These are phyloP conservation scores for Helichrysum umbraculigerum DNA, from an alignment of 129 eudicot genomes.

Conservation along the genomic window DNA sequence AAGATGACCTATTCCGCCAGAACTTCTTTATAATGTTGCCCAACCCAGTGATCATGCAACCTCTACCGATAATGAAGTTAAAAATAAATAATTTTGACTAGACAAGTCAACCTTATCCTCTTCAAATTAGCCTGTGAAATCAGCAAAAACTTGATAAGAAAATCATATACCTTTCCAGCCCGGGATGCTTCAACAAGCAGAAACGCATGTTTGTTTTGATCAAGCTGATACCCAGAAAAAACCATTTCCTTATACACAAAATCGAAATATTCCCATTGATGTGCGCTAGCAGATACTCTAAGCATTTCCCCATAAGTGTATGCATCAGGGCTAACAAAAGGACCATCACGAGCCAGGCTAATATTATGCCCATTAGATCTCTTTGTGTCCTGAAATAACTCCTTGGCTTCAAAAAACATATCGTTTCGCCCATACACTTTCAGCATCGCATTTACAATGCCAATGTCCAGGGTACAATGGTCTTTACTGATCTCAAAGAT, in stretches of 20 bases:
- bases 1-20: neutral
- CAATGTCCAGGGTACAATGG: slow-evolving; percentile 62
- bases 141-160: neutral
- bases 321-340: slow-evolving; percentile 38
- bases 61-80: neutral
- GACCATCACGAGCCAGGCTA: slow-evolving; percentile 31
- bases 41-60: neutral
- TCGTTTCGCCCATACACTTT: slow-evolving; percentile 83
- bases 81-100: neutral
- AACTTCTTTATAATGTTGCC: neutral
- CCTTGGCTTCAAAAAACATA: slow-evolving; percentile 80
- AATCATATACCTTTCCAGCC: slow-evolving; percentile 77
- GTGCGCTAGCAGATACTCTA: slow-evolving; percentile 75
- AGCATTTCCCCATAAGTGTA: slow-evolving; percentile 65
- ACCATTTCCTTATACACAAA: slow-evolving; percentile 86
- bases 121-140: neutral
- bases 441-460: slow-evolving; percentile 80
- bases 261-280: slow-evolving; percentile 96
- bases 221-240: slow-evolving; percentile 68
- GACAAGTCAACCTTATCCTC: neutral
- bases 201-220: slow-evolving; percentile 49
- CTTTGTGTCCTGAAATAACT: slow-evolving; percentile 65
- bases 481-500: slow-evolving; percentile 61
- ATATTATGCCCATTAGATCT: slow-evolving; percentile 39
- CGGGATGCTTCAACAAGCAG: slow-evolving; percentile 82